phyloP scores from a whole-genome alignment of 2,329 filamentous ascomycete genomes.

The Exophiala alcalophila region DNA sequence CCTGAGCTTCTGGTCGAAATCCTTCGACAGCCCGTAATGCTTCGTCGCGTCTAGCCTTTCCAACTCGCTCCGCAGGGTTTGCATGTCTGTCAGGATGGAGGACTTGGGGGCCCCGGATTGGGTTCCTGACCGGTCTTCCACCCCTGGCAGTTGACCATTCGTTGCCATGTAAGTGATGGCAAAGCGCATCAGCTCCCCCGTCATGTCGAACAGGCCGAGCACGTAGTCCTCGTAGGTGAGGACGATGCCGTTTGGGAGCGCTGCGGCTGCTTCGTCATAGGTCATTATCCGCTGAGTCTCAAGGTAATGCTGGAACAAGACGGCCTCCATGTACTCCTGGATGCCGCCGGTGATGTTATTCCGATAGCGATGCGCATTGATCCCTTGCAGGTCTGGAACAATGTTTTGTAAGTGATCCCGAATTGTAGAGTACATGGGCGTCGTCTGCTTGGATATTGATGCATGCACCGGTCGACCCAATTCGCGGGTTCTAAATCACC shows the following conservation, averaged over 20 bases:
- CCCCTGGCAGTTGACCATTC: conserved; percentile 26
- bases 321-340: conserved; percentile 91
- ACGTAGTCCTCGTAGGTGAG: conserved; percentile 83
- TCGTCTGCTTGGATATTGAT: conserved; percentile 67
- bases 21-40: conserved; percentile 54
- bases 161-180: conserved; percentile 85
- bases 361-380: conserved; percentile 81
- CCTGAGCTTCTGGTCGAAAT: conserved; percentile 75
- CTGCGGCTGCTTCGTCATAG: conserved; percentile 55
- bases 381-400: conserved; percentile 68
- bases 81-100: conserved; percentile 75
- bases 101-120: conserved; percentile 41
- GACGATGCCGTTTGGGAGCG: conserved; percentile 51
- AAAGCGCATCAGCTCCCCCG: conserved; percentile 95
- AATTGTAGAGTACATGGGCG: conserved; percentile 69
- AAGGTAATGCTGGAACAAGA: conserved; percentile 86
- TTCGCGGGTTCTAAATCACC: conserved; percentile 37
- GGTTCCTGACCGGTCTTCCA: neutral
- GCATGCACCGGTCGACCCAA: conserved; percentile 55
- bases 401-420: conserved; percentile 64
- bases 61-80: conserved; percentile 71
- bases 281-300: conserved; percentile 71
- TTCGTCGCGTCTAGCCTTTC: conserved; percentile 64
- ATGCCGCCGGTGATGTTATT: conserved; percentile 73
- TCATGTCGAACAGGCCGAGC: conserved; percentile 87